These are phyloP conservation scores for Ophiostoma australiae DNA, from an alignment of 2,329 filamentous ascomycete genomes.

Conservation along the genomic window DNA sequence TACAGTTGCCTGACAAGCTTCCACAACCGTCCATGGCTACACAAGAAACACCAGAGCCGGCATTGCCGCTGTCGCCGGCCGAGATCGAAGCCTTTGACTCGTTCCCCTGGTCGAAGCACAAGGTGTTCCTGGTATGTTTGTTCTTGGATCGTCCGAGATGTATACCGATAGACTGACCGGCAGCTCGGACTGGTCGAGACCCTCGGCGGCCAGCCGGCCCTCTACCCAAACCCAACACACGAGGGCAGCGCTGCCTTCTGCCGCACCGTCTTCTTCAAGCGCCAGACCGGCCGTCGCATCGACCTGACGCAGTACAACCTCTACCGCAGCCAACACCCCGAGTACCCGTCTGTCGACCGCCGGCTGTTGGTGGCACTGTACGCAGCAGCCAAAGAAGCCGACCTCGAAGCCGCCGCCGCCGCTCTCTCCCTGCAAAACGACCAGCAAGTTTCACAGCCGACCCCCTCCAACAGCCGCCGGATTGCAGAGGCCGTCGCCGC, in stretches of 20 bases:
- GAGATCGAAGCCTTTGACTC: slow-evolving; percentile 28
- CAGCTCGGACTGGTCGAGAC: slow-evolving; percentile 29
- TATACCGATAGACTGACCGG: background rate
- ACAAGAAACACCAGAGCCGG: slow-evolving; percentile 2
- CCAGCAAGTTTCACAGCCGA: too few relatives aligned
- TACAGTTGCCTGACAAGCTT: background rate
- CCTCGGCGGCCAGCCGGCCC: slow-evolving; percentile 28
- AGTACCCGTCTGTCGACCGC: slow-evolving; percentile 27
- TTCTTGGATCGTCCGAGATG: background rate
- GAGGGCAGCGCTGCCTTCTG: slow-evolving; percentile 28
- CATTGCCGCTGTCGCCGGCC: slow-evolving; percentile 6
- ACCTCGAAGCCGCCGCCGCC: background rate
- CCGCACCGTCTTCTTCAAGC: slow-evolving; percentile 29
- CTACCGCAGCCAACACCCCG: slow-evolving; percentile 23
- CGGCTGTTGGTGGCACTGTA: slow-evolving; percentile 28
- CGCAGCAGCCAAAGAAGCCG: slow-evolving; percentile 31
- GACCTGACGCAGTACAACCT: slow-evolving; percentile 28
- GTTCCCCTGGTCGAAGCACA: slow-evolving; percentile 29
- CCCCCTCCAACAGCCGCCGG: slow-evolving; percentile 16
- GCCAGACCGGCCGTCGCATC: slow-evolving; percentile 26
- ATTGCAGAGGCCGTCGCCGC: slow-evolving; percentile 24
- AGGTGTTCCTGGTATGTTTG: slow-evolving; percentile 26
- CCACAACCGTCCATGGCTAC: slow-evolving; percentile 18
- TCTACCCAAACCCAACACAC: slow-evolving; percentile 27
- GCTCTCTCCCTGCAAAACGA: background rate